These are phyloP conservation scores for Neckera pumila DNA, from an alignment of 225 moss, liverwort and hornwort genomes.

Conservation along the genomic window DNA sequence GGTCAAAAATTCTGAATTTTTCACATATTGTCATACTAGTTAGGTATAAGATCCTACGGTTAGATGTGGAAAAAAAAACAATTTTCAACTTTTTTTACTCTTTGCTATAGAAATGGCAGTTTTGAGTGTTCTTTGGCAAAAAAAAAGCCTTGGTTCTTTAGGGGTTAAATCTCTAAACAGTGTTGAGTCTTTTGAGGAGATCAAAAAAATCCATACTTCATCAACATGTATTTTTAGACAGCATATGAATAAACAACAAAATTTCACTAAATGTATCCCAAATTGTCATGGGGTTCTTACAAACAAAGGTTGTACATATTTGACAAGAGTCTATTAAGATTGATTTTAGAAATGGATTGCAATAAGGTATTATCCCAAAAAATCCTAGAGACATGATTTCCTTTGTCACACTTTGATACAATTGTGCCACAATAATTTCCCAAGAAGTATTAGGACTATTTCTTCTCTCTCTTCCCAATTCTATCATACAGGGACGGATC, in stretches of 20 bases:
- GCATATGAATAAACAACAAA: background rate
- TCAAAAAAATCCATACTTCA: background rate
- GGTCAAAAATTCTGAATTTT: too few species aligned
- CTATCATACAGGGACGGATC: too few species aligned
- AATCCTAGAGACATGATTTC: background rate
- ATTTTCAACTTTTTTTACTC: too few species aligned
- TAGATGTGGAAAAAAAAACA: too few species aligned
- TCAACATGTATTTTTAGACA: background rate
- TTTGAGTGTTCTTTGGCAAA: too few species aligned
- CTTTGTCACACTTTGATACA: background rate
- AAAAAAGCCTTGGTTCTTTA: too few species aligned
- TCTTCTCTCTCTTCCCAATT: too few species aligned
- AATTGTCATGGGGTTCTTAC: background rate
- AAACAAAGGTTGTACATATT: background rate
- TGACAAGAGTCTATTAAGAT: background rate
- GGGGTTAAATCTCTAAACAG: background rate
- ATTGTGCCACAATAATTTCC: background rate
- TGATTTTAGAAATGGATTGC: background rate
- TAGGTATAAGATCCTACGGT: too few species aligned
- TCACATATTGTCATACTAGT: too few species aligned
- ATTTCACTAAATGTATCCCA: fast-evolving
- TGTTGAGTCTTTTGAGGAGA: background rate
- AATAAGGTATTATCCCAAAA: background rate
- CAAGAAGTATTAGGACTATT: too few species aligned
- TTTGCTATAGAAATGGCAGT: too few species aligned